Conservation (phyloP, 106 monocot genomes). For the Iris macrosiphon region DNA sequence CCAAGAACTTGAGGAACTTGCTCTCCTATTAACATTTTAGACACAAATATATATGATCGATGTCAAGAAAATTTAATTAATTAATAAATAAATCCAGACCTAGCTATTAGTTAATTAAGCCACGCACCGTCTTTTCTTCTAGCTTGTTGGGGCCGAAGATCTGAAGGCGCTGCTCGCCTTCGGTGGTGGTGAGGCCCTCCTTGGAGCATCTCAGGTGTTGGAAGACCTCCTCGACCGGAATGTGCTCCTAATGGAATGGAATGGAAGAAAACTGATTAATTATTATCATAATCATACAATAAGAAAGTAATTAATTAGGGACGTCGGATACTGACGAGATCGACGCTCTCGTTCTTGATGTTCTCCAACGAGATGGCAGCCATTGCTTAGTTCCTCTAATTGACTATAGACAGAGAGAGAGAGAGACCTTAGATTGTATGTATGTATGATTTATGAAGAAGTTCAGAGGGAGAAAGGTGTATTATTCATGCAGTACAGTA, state of each 20-base stretch:
- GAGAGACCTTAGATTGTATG: too few species aligned
- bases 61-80: background rate
- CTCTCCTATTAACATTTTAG: conserved; percentile 28
- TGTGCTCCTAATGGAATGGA: conserved; percentile 14
- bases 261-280: too few species aligned
- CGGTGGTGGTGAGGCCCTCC: conserved; percentile 24
- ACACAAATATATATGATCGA: background rate
- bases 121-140: conserved; percentile 73
- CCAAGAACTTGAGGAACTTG: conserved; percentile 51
- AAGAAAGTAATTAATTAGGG: too few species aligned
- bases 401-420: background rate
- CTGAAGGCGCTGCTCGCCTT: conserved; percentile 35
- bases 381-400: background rate
- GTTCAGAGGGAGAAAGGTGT: too few species aligned
- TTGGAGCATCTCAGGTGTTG: conserved; percentile 22
- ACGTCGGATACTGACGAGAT: conserved; percentile 19
- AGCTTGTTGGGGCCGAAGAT: conserved; percentile 94
- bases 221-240: conserved; percentile 42
- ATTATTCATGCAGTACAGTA: too few species aligned
- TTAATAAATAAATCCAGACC: background rate
- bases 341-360: conserved; percentile 16
- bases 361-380: conserved; percentile 18
- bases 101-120: background rate
- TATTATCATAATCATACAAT: too few species aligned
- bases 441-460: too few species aligned